Percentiles rank a stretch among this genome's conserved stretches.
Evolutionary conservation across 2,329 filamentous ascomycete species (phyloP).

Genomic region (Epichloe elymi): DNA sequence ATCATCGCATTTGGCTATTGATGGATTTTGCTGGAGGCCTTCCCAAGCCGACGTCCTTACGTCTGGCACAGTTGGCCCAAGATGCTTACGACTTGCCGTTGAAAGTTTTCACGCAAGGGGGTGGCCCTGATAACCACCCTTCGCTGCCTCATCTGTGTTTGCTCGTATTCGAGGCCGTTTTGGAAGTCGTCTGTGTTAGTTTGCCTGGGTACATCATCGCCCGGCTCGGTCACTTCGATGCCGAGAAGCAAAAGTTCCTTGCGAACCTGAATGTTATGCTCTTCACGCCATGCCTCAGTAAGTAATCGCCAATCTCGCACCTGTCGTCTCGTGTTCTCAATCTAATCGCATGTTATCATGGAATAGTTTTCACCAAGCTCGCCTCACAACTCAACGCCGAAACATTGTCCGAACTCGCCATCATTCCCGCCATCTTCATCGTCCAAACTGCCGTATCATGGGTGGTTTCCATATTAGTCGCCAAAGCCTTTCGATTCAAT

Average conservation of each 20-base stretch:
- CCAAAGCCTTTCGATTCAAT: conserved; percentile 65
- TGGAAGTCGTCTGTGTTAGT: conserved; percentile 91
- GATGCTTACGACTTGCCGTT: conserved; percentile 29
- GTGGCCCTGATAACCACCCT: conserved; percentile 42
- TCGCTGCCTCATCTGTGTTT: conserved; percentile 57
- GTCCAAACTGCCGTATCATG: conserved; percentile 84
- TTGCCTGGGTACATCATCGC: conserved; percentile 90
- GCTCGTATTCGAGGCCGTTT: conserved; percentile 85
- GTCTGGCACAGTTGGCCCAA: conserved; percentile 25
- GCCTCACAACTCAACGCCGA: conserved; percentile 87
- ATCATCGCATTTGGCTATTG: not conserved
- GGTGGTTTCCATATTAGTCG: conserved; percentile 55
- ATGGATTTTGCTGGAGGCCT: conserved; percentile 26
- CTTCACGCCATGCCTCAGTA: conserved; percentile 94
- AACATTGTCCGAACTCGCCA: conserved; percentile 76
- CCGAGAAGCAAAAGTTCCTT: conserved; percentile 89
- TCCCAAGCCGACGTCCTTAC: conserved; percentile 31
- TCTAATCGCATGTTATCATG: not conserved
- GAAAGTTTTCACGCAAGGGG: conserved; percentile 23
- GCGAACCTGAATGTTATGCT: conserved; percentile 93
- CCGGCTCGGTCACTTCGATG: conserved; percentile 81
- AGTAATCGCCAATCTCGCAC: conserved; percentile 17
- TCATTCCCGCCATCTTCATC: conserved; percentile 91
- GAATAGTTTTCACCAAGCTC: conserved; percentile 83
- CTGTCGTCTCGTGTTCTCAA: not conserved